Evolutionary conservation across 148 eudicot genomes (phyloP), one percentile per base, ranked within the genome.

Genomic region (Tetragonia tetragonoides): DNA sequence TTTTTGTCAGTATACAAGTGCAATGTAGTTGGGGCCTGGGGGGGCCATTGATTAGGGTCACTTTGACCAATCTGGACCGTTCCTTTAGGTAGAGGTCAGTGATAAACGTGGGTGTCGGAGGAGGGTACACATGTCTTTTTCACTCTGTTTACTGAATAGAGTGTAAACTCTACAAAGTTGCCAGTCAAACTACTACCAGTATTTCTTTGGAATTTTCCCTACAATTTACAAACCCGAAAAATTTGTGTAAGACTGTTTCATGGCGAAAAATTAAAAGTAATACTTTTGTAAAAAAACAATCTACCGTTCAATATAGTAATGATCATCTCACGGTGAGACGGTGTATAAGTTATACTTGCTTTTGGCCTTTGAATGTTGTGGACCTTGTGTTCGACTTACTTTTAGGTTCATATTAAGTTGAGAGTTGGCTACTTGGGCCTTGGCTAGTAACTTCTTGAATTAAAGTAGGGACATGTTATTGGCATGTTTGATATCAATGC

Each of bases 51-150:
- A n/a, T 12, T 41, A 5, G 53, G 49, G 40, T 16, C 10, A 28
- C 3, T 77, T 81, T 72, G 78, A 77, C 81, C 39, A 47, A 77
- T 68, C 44, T 60, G 11, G 77, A 69, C 84, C 84, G 64, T 72
- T 73, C 63, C 5, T 67, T 24, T 66, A 28, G 70, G 17, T 72
- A 65, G 68, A 69, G 46, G 47, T 73, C 70, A 66, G 66, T 67
- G 9, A 67, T 67, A 3, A 41, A 81, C 70, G 70, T 18, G 4
- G 60, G 60, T 82, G 78, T 82, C 47, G 54, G 75, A 59, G 10
- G 66, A 34, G 60, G 34, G 20, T 66, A 42, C 79, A 40, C 62
- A 41, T 21, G 80, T 77, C 77, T 37, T 75, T 75, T 39, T 46
- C 68, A 38, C 42, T 73, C 24, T 61, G 69, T 65, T 53, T 39